Evolutionary conservation across 345 rosid species (phyloP), one percentile per base, ranked within the genome.

Genomic region (Tarenaya hassleriana): DNA sequence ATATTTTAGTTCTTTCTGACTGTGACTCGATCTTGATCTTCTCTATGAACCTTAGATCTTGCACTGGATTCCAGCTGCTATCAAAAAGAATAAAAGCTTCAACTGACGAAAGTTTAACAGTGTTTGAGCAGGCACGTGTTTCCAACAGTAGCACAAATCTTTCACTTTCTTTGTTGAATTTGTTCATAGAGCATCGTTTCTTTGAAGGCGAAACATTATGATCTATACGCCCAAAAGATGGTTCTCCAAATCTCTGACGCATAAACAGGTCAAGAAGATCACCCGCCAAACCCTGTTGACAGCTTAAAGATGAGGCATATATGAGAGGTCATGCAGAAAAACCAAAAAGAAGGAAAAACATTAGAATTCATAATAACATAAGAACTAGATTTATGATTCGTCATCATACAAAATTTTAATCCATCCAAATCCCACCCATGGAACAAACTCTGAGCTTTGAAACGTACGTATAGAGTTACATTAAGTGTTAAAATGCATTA

Each of bases 191-290:
- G 54, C 68, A 62, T 56, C 60, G 67, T 76, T 76, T 83, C 68
- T 74, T 76, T 56, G 76, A 24, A 55, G 63, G 64, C 14, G 20
- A 0, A 47, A 77, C 58, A 63, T 62, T 61, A 40, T 68, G 67
- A 52, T 81, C 94, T 63, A 79, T 54, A 32, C 97, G 90, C 63
- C 85, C 98, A 73, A 83, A 92, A 57, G 82, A 79, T 53, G 81
- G 69, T 40, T 46, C 34, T 60, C 98, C 98, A 81, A 81, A 88
- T 67, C 86, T 81, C 32, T 72, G 82, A 16, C 70, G 68, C 70
- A 88, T 10, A 46, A 79, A 76, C 70, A 88, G 95, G 65, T 92
- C 98, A 70, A 92, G 74, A 61, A 92, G 76, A 75, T 88, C 88
- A 61, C 86, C 91, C 61, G 80, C 62, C 34, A 66, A 68, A 64